A percentile compares a stretch with the other conserved stretches of the same genome.
phyloP scores from a whole-genome alignment of 148 eudicot genomes.

The Fagopyrum tataricum region DNA sequence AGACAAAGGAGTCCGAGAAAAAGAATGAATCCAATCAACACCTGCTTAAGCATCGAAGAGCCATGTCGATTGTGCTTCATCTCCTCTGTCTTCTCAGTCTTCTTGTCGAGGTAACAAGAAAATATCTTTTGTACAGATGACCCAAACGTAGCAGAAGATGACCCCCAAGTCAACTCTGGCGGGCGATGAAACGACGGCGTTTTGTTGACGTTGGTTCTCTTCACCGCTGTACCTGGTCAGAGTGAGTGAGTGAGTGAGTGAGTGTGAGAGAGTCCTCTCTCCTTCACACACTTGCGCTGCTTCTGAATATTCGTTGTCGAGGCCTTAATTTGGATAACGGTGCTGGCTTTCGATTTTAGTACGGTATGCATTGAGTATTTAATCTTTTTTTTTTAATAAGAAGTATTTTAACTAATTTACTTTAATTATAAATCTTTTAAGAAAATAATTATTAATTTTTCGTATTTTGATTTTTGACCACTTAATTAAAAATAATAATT shows the following conservation, averaged over 20 bases:
- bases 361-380: too few relatives aligned
- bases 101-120: not conserved
- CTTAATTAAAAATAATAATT: too few relatives aligned
- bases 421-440: too few relatives aligned
- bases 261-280: not conserved
- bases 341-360: not conserved
- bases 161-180: not conserved
- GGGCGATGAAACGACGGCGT: not conserved
- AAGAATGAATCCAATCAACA: slow-evolving; percentile 32
- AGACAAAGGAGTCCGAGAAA: slow-evolving; percentile 48
- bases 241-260: not conserved
- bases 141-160: not conserved
- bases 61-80: slow-evolving; percentile 34
- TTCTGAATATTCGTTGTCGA: not conserved
- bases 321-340: not conserved
- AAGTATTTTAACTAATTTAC: too few relatives aligned
- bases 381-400: too few relatives aligned
- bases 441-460: too few relatives aligned
- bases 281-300: not conserved
- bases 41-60: slow-evolving; percentile 32
- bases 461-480: too few relatives aligned
- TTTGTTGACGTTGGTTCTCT: not conserved
- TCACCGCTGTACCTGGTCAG: slow-evolving; percentile 1
- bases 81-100: not conserved
- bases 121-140: not conserved